These are phyloP conservation scores for Stemphylium vesicarium DNA, from an alignment of 2,329 filamentous ascomycete genomes.

Conservation along the genomic window DNA sequence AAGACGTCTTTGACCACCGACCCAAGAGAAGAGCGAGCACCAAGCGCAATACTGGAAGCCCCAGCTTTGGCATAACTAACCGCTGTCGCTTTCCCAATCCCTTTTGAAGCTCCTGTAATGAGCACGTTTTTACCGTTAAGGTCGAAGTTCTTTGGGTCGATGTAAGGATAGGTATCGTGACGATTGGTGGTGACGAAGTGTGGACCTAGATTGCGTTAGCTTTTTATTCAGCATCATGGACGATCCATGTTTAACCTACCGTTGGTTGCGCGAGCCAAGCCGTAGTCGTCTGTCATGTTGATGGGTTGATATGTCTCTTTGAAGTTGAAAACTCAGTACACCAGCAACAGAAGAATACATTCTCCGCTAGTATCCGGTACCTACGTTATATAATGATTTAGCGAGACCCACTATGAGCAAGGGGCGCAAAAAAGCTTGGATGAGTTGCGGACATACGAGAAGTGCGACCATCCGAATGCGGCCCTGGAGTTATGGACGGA, in stretches of 20 bases:
- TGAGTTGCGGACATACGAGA: too few relatives aligned
- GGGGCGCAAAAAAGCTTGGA: too few relatives aligned
- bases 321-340: too few relatives aligned
- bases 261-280: neutral
- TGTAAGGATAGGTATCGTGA: conserved; percentile 61
- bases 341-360: too few relatives aligned
- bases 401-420: too few relatives aligned
- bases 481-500: too few relatives aligned
- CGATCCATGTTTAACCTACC: neutral
- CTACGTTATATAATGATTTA: too few relatives aligned
- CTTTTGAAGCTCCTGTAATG: conserved; percentile 63
- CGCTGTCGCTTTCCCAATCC: conserved; percentile 61
- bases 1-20: conserved; percentile 46
- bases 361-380: too few relatives aligned
- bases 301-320: neutral
- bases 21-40: conserved; percentile 55
- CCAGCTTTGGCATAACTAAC: conserved; percentile 63
- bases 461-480: too few relatives aligned
- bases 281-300: neutral
- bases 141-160: conserved; percentile 49
- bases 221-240: too few relatives aligned
- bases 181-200: conserved; percentile 36
- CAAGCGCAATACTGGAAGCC: conserved; percentile 60
- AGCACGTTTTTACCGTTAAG: conserved; percentile 52
- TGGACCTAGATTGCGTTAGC: neutral